Base-by-base conservation (phyloP, 1,284 basidiomycete genomes). In the Dichomitus squalens region DNA sequence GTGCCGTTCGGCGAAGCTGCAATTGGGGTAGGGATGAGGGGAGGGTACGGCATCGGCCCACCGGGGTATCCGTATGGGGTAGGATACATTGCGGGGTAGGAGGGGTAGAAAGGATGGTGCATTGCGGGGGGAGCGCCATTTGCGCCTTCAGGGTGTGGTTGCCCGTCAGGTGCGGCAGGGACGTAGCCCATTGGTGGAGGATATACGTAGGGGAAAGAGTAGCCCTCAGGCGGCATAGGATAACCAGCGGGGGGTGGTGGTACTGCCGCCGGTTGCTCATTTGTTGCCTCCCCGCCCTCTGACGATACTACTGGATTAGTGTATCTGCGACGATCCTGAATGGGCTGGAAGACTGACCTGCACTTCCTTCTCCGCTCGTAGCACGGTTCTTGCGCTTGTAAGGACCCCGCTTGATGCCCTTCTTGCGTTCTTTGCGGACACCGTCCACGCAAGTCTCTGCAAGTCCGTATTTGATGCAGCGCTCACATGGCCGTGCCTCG, bases 341-440 rank as follows among this genome's bases (percentile, higher is more conserved):
- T 40, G 12, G 25, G 16, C 23, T 25, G 18, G 12, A 6, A 53
- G 51, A 57, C 55, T 31, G 16, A 63, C 58, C 53, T 18, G 49
- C 41, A 3, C 52, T 57, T 4, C 64, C 55, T 21, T 59, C 49
- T 55, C 70, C 67, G 31, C 64, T 66, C 6, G 66, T 52, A 6
- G 67, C 60, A 66, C 87, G 86, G 64, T 78, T 80, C 75, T 90
- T 90, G 62, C 88, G 85, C 64, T 92, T 91, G 75, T 94, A 94
- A 0, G 92, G 92, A 0, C 92, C 92, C 33, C 92, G 85, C 72
- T 94, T 94, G 72, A 93, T 81, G 36, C 92, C 92, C 64, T 91
- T 92, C 74, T 92, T 92, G 59, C 92, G 78, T 70, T 92, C 92
- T 70, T 94, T 94, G 58, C 92, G 80, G 52, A 85, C 79, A 4